Percentiles rank a stretch among this genome's conserved stretches.
Evolutionary conservation across 108 stramenopile species (phyloP).

Genomic region (Cyclostephanos tholiformis): DNA sequence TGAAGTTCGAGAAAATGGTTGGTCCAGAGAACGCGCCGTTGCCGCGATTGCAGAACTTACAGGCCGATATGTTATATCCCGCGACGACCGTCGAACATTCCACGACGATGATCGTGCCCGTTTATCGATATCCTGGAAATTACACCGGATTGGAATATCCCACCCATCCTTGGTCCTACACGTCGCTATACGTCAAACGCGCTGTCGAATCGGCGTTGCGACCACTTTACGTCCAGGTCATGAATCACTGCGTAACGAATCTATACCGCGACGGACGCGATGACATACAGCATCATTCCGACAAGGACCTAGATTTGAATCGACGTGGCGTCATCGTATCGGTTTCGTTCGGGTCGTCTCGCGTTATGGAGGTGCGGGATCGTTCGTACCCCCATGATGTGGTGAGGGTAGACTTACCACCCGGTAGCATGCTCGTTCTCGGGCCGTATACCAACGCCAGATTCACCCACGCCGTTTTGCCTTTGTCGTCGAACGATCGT

Average conservation of each 20-base stretch:
- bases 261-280: conserved; percentile 74
- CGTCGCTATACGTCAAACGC: conserved; percentile 58
- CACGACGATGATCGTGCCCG: conserved; percentile 43
- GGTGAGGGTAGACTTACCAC: conserved; percentile 59
- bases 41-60: conserved; percentile 76
- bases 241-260: conserved; percentile 83
- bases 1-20: conserved; percentile 75
- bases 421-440: conserved; percentile 73
- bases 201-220: conserved; percentile 62
- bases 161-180: conserved; percentile 67
- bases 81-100: neutral
- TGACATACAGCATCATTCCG: conserved; percentile 73
- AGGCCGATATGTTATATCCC: conserved; percentile 55
- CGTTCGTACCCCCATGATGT: conserved; percentile 62
- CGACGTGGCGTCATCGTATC: conserved; percentile 69
- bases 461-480: conserved; percentile 76
- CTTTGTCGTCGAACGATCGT: conserved; percentile 3
- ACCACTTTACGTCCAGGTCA: conserved; percentile 64
- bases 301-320: conserved; percentile 82
- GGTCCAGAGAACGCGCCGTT: conserved; percentile 62
- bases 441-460: conserved; percentile 68
- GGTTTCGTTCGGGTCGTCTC: conserved; percentile 65
- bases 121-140: conserved; percentile 82
- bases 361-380: conserved; percentile 67
- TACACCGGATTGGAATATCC: conserved; percentile 73